These are phyloP conservation scores for Ceratobasidium sp. DNA, from an alignment of 1,284 basidiomycete species.

Conservation along the genomic window DNA sequence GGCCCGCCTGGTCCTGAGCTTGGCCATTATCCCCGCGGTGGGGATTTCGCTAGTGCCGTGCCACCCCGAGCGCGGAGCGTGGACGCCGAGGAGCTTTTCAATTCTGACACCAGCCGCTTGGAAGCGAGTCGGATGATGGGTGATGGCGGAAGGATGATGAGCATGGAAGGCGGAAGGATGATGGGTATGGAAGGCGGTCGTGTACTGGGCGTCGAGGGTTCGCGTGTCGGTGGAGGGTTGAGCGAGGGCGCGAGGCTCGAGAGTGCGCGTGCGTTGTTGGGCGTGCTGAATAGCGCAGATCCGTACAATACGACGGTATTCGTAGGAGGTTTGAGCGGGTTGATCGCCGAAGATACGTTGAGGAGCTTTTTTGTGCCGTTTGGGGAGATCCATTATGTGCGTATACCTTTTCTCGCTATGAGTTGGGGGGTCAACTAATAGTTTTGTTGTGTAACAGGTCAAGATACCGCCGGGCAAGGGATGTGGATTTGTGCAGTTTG, in stretches of 20 bases:
- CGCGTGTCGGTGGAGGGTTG: not conserved
- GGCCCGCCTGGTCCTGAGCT: too few relatives aligned
- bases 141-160: too few relatives aligned
- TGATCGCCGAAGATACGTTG: constrained; percentile 89
- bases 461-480: constrained; percentile 96
- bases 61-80: too few relatives aligned
- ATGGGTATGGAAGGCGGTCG: constrained; percentile 31
- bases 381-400: constrained; percentile 90
- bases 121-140: too few relatives aligned
- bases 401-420: constrained; percentile 52
- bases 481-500: constrained; percentile 96
- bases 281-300: constrained; percentile 85
- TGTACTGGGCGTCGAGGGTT: constrained; percentile 11
- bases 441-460: constrained; percentile 66
- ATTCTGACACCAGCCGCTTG: not conserved
- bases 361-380: constrained; percentile 90
- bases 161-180: constrained; percentile 2
- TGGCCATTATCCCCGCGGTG: too few relatives aligned
- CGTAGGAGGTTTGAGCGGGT: constrained; percentile 86
- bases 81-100: constrained; percentile 43
- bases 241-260: constrained; percentile 38
- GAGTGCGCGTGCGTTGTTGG: constrained; percentile 76
- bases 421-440: not conserved
- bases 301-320: constrained; percentile 95
- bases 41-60: too few relatives aligned